Base-by-base conservation (phyloP, 2,329 filamentous ascomycete species). In the Neonectria neomacrospora region DNA sequence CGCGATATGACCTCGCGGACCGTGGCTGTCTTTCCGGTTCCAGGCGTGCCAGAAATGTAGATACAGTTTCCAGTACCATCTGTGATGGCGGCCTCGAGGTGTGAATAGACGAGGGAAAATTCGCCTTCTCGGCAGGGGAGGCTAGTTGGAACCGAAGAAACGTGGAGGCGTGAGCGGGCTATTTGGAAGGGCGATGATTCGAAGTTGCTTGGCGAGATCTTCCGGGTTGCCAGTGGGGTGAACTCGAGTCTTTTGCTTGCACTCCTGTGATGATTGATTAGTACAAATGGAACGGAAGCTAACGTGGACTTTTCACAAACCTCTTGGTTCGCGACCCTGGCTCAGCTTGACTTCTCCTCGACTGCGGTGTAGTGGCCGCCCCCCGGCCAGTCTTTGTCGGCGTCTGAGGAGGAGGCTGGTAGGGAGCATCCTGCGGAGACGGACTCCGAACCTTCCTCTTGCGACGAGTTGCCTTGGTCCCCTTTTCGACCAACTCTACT, bases 41-140 rank as follows among this genome's bases (percentile, higher is more conserved):
- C 96, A 0, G 96, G 96, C 0, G 95, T 98, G n/a, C 96, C 96
- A 0, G 96, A 98, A 63, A 99, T 99, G 80, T 99, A 99, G 75
- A 99, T 98, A 77, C 96, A 99, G 30, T 95, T 92, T 14, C 96
- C 96, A 2, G 91, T 92, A 18, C 95, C 96, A 69, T 97, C 95
- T 14, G 91, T 91, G 74, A 99, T 99, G 55, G 96, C 96, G 8
- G 93, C 91, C 75, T 97, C 94, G 34, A 99, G 89, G 77, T 98
- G 93, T 5, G 92, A 92, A 75, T 98, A 97, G 7, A 99, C 96
- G 2, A 92, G 89, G 10, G 90, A 88, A 77, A 99, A 99, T 76
- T 99, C 96, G 34, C 88, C 88, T 75, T 97, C 95, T 65, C 96
- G 90, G 75, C 96, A 98, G 10, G 96, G 96, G 6, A 99, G 85